A percentile compares a stretch with the other conserved stretches of the same genome.
phyloP scores from a whole-genome alignment of 2,329 filamentous ascomycete genomes.

The Pestalotiopsis sp. region DNA sequence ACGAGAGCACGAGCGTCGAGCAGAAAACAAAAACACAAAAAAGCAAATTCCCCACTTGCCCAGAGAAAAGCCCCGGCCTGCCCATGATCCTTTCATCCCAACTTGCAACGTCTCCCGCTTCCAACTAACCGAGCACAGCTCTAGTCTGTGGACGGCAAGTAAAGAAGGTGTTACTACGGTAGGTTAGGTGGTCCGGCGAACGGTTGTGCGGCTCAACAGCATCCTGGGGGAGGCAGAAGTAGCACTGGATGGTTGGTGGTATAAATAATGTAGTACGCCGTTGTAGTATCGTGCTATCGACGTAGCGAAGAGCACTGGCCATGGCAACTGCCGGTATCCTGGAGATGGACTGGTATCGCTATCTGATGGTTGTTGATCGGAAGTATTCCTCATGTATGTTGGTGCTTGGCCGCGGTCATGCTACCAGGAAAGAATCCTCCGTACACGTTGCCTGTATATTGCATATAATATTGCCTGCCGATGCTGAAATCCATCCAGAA shows the following conservation, averaged over 20 bases:
- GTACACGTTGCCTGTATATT: background rate
- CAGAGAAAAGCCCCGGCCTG: background rate
- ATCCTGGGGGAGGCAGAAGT: background rate
- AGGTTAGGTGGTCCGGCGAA: background rate
- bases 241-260: background rate
- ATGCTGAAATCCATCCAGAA: background rate
- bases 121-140: background rate
- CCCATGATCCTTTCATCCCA: constrained; percentile 9
- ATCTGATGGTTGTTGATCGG: no score
- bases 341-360: background rate
- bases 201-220: background rate
- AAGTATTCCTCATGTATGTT: no score
- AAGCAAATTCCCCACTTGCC: background rate
- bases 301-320: background rate
- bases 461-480: background rate
- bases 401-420: background rate
- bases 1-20: background rate
- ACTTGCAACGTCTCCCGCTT: constrained; percentile 1
- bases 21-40: background rate
- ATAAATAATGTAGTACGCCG: background rate
- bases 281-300: background rate
- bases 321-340: background rate
- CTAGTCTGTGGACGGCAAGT: background rate
- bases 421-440: background rate
- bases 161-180: background rate